Evolutionary conservation across 2,329 filamentous ascomycete species (phyloP), one percentile per base, ranked within the genome.

Genomic region (Penicillium brevicompactum): DNA sequence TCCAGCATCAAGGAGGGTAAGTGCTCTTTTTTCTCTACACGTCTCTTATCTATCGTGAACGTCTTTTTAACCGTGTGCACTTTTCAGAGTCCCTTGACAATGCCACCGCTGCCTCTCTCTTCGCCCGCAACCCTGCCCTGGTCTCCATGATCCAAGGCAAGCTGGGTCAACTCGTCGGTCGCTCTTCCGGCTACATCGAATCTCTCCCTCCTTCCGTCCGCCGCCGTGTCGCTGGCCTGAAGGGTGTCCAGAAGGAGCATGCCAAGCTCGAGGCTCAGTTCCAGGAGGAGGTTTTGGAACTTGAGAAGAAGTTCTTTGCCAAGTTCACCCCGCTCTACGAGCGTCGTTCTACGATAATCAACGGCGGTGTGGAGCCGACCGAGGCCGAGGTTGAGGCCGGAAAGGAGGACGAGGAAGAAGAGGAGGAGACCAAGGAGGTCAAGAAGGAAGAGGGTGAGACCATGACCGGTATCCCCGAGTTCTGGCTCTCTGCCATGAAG

Each of bases 401-500:
- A 62, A 91, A 97, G 80, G 85, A 87, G 70, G 84, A 89, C 10
- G 88, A 89, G 41, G 87, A 91, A 46, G 86, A 86, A 27, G 83
- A 87, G 14, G 81, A 84, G 54, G 80, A 83, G 46, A 80, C 80
- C 21, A 83, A 87, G 62, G 80, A 84, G 47, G 57, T 63, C 44
- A 75, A 79, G 54, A 79, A 83, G 60, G 74, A 79, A 32, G 75
- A 78, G 56, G 70, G 69, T 30, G 74, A 78, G 52, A 74, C 74
- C 48, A 78, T 88, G 62, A 82, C 86, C 69, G 94, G 94, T 76
- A 97, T 99, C 61, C 94, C 94, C 61, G 94, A 99, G 79, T 99
- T 99, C 84, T 99, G 94, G 94, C 84, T 99, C 48, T 97, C 93
- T 59, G 93, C 95, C 67, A 97, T 99, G 93, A 99, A 99, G 85